Base-by-base conservation (phyloP, 768 basidiomycete species). In the Tephrocybe sp. region DNA sequence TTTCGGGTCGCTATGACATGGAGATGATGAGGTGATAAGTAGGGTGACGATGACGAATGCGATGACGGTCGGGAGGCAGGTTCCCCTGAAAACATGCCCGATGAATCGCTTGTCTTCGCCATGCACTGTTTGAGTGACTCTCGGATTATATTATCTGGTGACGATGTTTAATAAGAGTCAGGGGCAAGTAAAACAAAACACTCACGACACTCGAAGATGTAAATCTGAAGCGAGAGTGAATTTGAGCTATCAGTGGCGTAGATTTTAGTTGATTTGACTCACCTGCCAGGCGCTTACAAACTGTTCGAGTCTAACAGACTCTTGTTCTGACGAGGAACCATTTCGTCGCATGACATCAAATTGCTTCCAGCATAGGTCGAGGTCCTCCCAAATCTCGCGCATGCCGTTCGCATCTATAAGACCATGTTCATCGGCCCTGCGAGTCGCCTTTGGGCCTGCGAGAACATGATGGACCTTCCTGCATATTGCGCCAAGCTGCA, bases 281-380 rank as follows among this genome's bases (percentile, higher is more conserved):
- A 92, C 86, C 79, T 90, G 87, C 92, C 93, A 96, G 31, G 86
- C 84, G 61, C 88, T 84, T 39, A 86, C 84, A 63, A 89, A 94
- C 51, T 85, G 69, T 39, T 77, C 75, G 32, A 77, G 68, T 42
- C 75, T 74, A 23, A 68, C 64, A 26, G 69, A 67, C 17, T 72
- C 70, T 20, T 72, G 65, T 51, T 63, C 63, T 39, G 60, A n/a
- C n/a, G n/a, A 62, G 26, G 59, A 39, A 30, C 64, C 56, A 31
- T 60, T 60, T 38, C 73, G 68, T 39, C 81, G 74, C 52, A 94
- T 70, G 7, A 68, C 65, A 35, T 92, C 90, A 44, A 97, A 85
- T 38, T 92, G 89, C 32, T 87, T 79, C 92, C 92, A 95, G 58
- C 83, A 90, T 36, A 71, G 71, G 53, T 92, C 89, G 9, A 97